Conservation (phyloP, 495 filamentous ascomycete species). For the Aspergillus kassunensis region DNA sequence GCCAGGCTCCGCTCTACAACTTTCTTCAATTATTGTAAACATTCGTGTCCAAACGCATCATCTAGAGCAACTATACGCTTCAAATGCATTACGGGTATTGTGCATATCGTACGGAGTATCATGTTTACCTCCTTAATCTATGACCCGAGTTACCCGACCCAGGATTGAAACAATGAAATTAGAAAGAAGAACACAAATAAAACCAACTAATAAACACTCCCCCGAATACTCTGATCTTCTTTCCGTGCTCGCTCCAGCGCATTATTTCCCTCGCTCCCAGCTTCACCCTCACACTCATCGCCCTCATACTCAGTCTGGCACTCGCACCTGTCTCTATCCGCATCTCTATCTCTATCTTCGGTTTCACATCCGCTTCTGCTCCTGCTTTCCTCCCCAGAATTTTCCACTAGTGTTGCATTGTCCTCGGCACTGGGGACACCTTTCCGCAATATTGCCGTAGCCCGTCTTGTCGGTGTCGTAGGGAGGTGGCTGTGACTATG, state of each 20-base stretch:
- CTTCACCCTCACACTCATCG: background rate
- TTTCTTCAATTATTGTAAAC: no score
- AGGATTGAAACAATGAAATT: no score
- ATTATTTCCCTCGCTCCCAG: background rate
- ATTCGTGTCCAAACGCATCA: no score
- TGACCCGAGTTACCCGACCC: no score
- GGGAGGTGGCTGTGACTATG: constrained; percentile 22
- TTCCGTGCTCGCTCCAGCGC: background rate
- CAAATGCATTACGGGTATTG: no score
- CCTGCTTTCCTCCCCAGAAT: no score
- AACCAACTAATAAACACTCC: constrained; percentile 33
- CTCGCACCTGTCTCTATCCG: background rate
- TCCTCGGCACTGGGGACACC: constrained; percentile 3
- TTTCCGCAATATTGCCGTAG: constrained; percentile 4
- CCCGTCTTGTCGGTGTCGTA: background rate
- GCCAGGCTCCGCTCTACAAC: background rate
- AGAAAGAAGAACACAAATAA: background rate
- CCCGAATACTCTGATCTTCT: constrained; percentile 36
- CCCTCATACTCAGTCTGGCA: background rate
- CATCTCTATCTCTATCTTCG: background rate
- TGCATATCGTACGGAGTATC: no score
- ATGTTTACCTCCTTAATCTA: no score
- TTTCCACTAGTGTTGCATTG: constrained; percentile 13
- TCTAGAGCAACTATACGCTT: no score
- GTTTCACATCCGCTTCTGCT: background rate